Base-by-base conservation (phyloP, 805 yeast genomes). In the Lipomyces orientalis region DNA sequence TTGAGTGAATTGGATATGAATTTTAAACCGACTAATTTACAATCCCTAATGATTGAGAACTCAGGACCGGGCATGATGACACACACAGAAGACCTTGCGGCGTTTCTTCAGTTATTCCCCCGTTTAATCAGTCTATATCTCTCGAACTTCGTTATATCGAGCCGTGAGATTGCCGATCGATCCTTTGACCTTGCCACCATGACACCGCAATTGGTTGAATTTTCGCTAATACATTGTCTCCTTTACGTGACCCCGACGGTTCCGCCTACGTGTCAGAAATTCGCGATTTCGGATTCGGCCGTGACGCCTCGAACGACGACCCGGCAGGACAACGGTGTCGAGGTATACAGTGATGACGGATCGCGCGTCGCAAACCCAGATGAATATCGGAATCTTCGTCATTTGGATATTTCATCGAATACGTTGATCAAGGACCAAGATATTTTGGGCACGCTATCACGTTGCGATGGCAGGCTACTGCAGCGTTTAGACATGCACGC, bases 391-490 rank as follows among this genome's bases (percentile, higher is more conserved):
- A 35, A 43, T 3, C 29, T 64, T 4, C 33, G 31, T 3, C 43
- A 51, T 7, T 29, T 64, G 31, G 29, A 49, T 12, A 33, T 64
- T 5, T 58, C 54, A 12, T 34, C 58, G 25, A 58, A 61, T 29
- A 62, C 59, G 14, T 43, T 46, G 56, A 39, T 64, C 34, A 54
- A 52, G 12, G 66, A 59, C 35, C 19, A 54, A 29, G 54, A 59
- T 19, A 8, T 64, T 16, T 16, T 25, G 16, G 56, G 34, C 12
- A 43, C 60, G 7, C n/a, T 64, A 29, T 34, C 37, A 1, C 58
- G 66, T 14, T 64, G 66, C 46, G 51, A 64, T 29, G 37, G 56
- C 9, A n/a, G 29, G 5, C 55, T 43, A 14, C 46, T 64, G 25
- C 43, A 54, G n/a, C 35, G 59, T 37, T 34, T 64, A 4, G 55